Percentiles rank a stretch among this genome's conserved stretches.
Evolutionary conservation across 2,329 filamentous ascomycete species (phyloP).

Genomic region (Elsinoe arachidis): DNA sequence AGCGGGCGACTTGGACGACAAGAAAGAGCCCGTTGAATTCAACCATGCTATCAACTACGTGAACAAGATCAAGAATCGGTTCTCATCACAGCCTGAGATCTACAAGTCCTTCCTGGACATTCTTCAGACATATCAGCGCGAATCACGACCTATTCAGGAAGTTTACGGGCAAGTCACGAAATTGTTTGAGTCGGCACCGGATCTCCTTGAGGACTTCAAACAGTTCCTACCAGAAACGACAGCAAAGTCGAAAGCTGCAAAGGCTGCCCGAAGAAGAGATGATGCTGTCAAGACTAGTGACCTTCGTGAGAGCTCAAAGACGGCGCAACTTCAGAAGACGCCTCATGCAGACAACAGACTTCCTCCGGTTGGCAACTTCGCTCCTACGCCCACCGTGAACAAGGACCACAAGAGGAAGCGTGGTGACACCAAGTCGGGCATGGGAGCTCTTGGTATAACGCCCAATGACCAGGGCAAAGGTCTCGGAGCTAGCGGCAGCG

Average conservation of each 20-base stretch:
- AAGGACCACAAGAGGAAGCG: slow-evolving; percentile 65
- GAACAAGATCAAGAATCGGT: slow-evolving; percentile 99
- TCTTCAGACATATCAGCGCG: slow-evolving; percentile 92
- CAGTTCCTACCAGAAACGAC: slow-evolving; percentile 93
- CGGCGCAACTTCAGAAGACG: slow-evolving; percentile 40
- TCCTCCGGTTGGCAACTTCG: slow-evolving; percentile 92
- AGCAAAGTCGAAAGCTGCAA: slow-evolving; percentile 54
- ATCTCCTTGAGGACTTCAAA: slow-evolving; percentile 95
- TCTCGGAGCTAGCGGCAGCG: slow-evolving; percentile 3
- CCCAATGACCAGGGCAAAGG: slow-evolving; percentile 1
- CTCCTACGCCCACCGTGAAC: slow-evolving; percentile 68
- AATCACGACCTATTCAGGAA: slow-evolving; percentile 96
- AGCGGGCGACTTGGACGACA: slow-evolving; percentile 50
- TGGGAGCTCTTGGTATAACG: slow-evolving; percentile 1
- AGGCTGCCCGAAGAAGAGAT: slow-evolving; percentile 53
- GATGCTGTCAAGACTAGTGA: slow-evolving; percentile 57
- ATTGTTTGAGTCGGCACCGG: slow-evolving; percentile 84
- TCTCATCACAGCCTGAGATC: slow-evolving; percentile 91
- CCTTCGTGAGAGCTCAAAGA: slow-evolving; percentile 41
- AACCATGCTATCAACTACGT: slow-evolving; percentile 99
- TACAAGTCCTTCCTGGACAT: slow-evolving; percentile 99
- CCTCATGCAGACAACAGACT: slow-evolving; percentile 46
- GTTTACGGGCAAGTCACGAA: slow-evolving; percentile 95
- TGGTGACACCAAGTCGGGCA: slow-evolving; percentile 13
- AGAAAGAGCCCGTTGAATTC: slow-evolving; percentile 86